Percentiles rank a stretch among this genome's conserved stretches.
Evolutionary conservation across 257 asterid genomes (phyloP).

Genomic region (Henckelia pumila): DNA sequence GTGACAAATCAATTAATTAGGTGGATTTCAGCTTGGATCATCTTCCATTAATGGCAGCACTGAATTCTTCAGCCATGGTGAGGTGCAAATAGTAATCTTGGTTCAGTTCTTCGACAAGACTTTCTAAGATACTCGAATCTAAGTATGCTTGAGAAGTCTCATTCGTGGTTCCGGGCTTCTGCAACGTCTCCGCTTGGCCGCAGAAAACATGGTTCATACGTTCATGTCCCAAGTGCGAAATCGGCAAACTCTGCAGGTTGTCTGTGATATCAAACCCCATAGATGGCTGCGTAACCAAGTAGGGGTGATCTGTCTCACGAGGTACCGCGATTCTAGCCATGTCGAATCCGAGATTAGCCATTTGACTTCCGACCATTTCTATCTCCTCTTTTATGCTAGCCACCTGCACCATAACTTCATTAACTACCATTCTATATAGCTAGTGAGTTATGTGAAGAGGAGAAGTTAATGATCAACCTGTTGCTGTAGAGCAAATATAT

Average conservation of each 20-base stretch:
- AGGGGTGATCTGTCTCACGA: conserved; percentile 8
- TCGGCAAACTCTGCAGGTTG: conserved; percentile 15
- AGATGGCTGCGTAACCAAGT: conserved; percentile 17
- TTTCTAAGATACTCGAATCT: conserved; percentile 21
- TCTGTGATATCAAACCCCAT: neutral
- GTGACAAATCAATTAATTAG: neutral
- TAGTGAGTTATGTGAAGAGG: neutral
- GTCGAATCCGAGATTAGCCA: conserved; percentile 32
- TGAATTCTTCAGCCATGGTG: conserved; percentile 29
- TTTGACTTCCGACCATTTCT: conserved; percentile 45
- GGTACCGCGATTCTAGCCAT: neutral
- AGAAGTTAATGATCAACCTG: conserved; percentile 52
- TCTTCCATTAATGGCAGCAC: conserved; percentile 11
- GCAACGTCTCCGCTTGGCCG: conserved; percentile 25
- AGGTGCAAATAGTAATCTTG: conserved; percentile 27
- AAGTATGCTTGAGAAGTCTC: conserved; percentile 22
- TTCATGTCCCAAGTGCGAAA: conserved; percentile 19
- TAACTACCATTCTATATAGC: neutral
- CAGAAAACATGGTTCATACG: conserved; percentile 23
- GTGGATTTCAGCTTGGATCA: neutral
- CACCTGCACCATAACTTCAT: conserved; percentile 37
- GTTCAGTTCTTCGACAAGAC: conserved; percentile 27
- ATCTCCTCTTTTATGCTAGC: conserved; percentile 67
- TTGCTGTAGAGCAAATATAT: conserved; percentile 59
- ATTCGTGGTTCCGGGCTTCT: conserved; percentile 23